phyloP scores from a whole-genome alignment of 106 monocot species.

The Allium fistulosum region DNA sequence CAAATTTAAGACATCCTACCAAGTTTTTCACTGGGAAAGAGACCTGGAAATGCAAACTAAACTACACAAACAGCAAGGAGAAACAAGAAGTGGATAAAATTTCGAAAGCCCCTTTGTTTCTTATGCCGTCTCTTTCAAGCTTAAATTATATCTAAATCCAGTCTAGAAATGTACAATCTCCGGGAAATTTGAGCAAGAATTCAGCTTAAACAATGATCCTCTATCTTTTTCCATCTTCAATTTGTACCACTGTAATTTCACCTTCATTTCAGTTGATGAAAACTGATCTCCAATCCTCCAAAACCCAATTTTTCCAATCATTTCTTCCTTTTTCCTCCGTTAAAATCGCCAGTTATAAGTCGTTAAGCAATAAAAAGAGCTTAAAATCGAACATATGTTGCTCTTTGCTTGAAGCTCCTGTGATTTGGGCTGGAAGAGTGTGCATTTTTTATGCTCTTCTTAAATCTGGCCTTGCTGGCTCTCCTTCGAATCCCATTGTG shows the following conservation, averaged over 20 bases:
- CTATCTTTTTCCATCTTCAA: conserved; percentile 14
- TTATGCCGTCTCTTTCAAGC: no score
- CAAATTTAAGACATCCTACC: no score
- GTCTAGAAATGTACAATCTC: no score
- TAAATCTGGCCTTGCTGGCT: conserved; percentile 79
- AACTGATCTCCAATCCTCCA: not conserved
- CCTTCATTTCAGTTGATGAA: not conserved
- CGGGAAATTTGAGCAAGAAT: not conserved
- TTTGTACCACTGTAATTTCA: not conserved
- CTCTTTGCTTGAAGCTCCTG: conserved; percentile 59
- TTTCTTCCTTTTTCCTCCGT: not conserved
- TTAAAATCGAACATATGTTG: conserved; percentile 22
- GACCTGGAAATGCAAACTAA: no score
- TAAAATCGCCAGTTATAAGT: not conserved
- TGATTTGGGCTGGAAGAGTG: conserved; percentile 78
- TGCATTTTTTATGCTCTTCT: conserved; percentile 71
- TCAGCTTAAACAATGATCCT: conserved; percentile 17
- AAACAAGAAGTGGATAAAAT: no score
- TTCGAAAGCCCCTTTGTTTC: no score
- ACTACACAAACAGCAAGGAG: no score
- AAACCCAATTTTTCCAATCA: conserved; percentile 21
- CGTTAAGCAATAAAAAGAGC: not conserved
- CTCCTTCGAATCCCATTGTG: conserved; percentile 52
- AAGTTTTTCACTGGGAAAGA: no score
- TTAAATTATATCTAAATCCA: no score